Evolutionary conservation across 2,329 filamentous ascomycete genomes (phyloP), one percentile per base, ranked within the genome.

Genomic region (Claviceps sp.): DNA sequence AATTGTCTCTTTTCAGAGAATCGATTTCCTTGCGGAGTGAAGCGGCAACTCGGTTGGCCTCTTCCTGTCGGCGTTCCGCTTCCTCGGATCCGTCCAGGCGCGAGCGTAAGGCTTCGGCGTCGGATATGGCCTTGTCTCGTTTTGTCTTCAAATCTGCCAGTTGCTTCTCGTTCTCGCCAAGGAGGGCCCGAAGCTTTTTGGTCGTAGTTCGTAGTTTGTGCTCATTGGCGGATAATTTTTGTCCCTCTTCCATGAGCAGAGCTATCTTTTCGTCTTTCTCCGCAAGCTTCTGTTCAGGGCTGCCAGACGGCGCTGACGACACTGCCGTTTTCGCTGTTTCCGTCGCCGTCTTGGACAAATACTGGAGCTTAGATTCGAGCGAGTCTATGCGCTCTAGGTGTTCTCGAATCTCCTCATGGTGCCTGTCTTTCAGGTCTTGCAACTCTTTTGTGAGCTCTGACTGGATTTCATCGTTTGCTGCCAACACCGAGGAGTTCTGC

Each of bases 191-290:
- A 54, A 97, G 69, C 62, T 88, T 90, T 67, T 93, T 95, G 60
- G 97, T 87, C 4, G 84, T 83, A 5, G 80, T 80, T 55, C 91
- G 76, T 57, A 94, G 84, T 62, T 89, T 89, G 66, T 96, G 80
- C 65, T 98, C 93, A 0, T 80, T 86, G 59, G 85, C 87, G 1
- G 89, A 90, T 8, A 97, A 75, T 58, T 85, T 89, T 60, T 93
- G 87, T 0, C 94, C 93, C 70, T 98, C 93, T 59, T 95, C 85
- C 75, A 98, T 86, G 13, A 98, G 72, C 47, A 90, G 72, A 2
- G 90, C 88, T 60, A 97, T 94, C 64, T 87, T 87, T 60, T 91
- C 84, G 60, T 97, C 90, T 63, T 89, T 95, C 61, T 95, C 89
- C 1, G 88, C 86, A 14, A 97, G 66, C 62, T 87, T 89, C 65